Base-by-base conservation (phyloP, 2,329 filamentous ascomycete species). In the Neonectria hederae region DNA sequence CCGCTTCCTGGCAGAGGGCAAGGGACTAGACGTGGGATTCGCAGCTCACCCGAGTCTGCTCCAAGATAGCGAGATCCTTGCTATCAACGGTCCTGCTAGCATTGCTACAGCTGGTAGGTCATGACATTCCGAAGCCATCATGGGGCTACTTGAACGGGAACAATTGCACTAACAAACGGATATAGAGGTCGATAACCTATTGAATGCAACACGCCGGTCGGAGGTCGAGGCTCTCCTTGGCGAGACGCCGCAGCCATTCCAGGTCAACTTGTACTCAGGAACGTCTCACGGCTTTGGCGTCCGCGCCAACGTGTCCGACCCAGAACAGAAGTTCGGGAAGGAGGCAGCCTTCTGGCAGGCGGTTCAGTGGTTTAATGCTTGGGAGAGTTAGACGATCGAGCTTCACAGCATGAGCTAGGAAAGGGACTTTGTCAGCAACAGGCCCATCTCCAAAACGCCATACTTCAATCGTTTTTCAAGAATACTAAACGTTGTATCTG, bases 281-380 rank as follows among this genome's bases (percentile, higher is more conserved):
- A 89, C 90, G 11, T 75, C 79, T 61, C 92, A 94, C 75, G 91
- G 91, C 0, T 94, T 94, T 72, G 89, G 87, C 10, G 88, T 92
- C 9, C 84, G 90, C 42, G 46, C 46, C 24, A 49, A 49, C 26
- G 26, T 49, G 3, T 49, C 46, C 8, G 46, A 49, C 17, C 46
- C 46, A 9, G 24, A 49, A 19, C 46, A 49, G 46, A 49, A 49
- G 17, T 30, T 30, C 11, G 46, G 46, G 26, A 49, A 49, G 26
- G 46, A 49, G 26, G 46, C 21, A 49, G 26, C 46, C 1, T 49
- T 49, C n/a, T 49, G 17, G 17, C 46, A 49, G 26, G 46, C 46
- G 8, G n/a, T 49, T 14, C 26, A 26, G 8, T 49, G 24, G 24
- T 49, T 49, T 26, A 49, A 32, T 13, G 8, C 46, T 2, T 49